These are phyloP conservation scores for Phytophthora tentaculata DNA, from an alignment of 352 stramenopile genomes.

Conservation along the genomic window DNA sequence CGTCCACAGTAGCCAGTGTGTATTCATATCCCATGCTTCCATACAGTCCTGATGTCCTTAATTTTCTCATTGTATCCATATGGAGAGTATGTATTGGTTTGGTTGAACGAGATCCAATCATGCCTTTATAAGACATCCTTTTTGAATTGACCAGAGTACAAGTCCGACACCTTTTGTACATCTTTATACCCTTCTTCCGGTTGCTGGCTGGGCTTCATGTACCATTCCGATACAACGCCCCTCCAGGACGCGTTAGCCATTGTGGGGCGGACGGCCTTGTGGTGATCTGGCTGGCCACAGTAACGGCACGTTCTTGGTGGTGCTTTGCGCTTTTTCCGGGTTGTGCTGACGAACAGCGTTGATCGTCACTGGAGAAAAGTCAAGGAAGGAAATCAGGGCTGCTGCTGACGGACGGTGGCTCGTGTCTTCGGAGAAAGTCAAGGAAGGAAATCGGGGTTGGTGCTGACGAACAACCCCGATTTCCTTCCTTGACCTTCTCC, in stretches of 20 bases:
- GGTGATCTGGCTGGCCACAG: not conserved
- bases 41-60: slow-evolving; percentile 8
- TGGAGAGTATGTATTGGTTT: slow-evolving; percentile 17
- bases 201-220: not conserved
- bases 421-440: not conserved
- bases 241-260: not conserved
- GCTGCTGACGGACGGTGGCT: too few species aligned
- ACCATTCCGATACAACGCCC: not conserved
- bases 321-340: not conserved
- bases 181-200: not conserved
- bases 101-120: not conserved
- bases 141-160: slow-evolving; percentile 1
- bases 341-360: not conserved
- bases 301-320: not conserved
- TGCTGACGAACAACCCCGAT: not conserved
- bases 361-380: not conserved
- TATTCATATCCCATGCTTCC: slow-evolving; percentile 5
- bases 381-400: too few species aligned
- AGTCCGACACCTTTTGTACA: slow-evolving; percentile 4
- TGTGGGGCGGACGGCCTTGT: not conserved
- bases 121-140: slow-evolving; percentile 19
- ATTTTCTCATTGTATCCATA: slow-evolving; percentile 11
- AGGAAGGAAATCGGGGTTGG: not conserved
- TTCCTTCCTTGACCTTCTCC: not conserved
- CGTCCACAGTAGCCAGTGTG: slow-evolving; percentile 2